phyloP scores from a whole-genome alignment of 345 rosid genomes.

The Lumnitzera racemosa region DNA sequence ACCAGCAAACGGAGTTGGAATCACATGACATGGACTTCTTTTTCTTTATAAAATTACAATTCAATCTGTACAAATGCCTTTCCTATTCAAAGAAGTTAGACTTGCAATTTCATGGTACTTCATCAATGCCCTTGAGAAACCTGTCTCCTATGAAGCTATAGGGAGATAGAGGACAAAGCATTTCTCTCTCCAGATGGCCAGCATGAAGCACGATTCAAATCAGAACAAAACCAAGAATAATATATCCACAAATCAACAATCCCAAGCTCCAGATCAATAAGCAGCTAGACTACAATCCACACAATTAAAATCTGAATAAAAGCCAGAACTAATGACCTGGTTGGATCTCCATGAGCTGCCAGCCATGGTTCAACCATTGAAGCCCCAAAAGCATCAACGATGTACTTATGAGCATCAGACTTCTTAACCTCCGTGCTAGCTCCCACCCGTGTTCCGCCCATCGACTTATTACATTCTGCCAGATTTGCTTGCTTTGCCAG shows the following conservation, averaged over 20 bases:
- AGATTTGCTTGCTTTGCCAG: constrained; percentile 93
- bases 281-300: too few relatives aligned
- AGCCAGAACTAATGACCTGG: constrained; percentile 47
- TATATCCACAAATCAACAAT: too few relatives aligned
- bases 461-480: constrained; percentile 72
- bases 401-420: constrained; percentile 48
- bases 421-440: constrained; percentile 57
- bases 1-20: too few relatives aligned
- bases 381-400: constrained; percentile 77
- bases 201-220: not conserved
- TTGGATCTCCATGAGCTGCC: constrained; percentile 88
- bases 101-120: too few relatives aligned
- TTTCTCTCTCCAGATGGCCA: not conserved
- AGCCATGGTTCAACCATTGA: constrained; percentile 96
- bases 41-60: too few relatives aligned
- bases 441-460: constrained; percentile 36
- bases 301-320: constrained; percentile 2
- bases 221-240: too few relatives aligned
- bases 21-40: too few relatives aligned
- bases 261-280: too few relatives aligned
- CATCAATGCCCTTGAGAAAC: too few relatives aligned
- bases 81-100: too few relatives aligned
- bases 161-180: not conserved
- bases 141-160: too few relatives aligned
- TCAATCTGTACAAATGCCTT: too few relatives aligned